Evolutionary conservation across 371 early-diverging fungal genomes (phyloP).

Genomic region (Nematocida parisii): DNA sequence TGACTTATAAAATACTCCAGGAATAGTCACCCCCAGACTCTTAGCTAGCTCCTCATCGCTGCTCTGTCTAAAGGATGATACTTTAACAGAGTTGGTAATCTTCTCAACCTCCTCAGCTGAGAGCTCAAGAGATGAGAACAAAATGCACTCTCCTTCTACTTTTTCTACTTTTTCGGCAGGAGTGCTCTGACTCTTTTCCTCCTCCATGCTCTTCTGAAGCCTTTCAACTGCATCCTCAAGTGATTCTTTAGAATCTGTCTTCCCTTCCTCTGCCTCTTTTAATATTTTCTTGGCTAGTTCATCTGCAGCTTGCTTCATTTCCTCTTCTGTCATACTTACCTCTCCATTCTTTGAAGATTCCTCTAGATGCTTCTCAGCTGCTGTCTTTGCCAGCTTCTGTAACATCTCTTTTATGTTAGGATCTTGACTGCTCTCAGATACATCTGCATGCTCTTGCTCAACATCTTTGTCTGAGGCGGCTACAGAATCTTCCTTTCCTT

Average conservation of each 20-base stretch:
- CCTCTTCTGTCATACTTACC: not conserved
- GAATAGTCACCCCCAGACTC: slow-evolving; percentile 12
- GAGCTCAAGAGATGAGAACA: slow-evolving; percentile 11
- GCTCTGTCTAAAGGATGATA: not conserved
- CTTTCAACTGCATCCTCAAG: not conserved
- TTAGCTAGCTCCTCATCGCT: slow-evolving; percentile 27
- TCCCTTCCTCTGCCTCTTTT: slow-evolving; percentile 12
- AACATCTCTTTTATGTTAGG: not conserved
- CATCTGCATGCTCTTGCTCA: not conserved
- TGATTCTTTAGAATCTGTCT: slow-evolving; percentile 1
- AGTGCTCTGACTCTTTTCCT: not conserved
- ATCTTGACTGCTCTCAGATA: not conserved
- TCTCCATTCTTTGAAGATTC: not conserved
- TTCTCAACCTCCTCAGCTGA: not conserved
- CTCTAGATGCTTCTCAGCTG: not conserved
- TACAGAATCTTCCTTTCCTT: not conserved
- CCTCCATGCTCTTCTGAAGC: not conserved
- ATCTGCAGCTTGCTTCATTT: not conserved
- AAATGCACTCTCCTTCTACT: slow-evolving; percentile 6
- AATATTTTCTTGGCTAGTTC: slow-evolving; percentile 6
- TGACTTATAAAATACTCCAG: slow-evolving; percentile 39
- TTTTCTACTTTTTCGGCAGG: not conserved
- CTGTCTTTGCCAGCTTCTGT: not conserved
- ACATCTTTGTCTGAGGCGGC: not conserved
- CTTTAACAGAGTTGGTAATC: not conserved